phyloP scores from a whole-genome alignment of 352 stramenopile genomes.

The Thalassiosira hispida region DNA sequence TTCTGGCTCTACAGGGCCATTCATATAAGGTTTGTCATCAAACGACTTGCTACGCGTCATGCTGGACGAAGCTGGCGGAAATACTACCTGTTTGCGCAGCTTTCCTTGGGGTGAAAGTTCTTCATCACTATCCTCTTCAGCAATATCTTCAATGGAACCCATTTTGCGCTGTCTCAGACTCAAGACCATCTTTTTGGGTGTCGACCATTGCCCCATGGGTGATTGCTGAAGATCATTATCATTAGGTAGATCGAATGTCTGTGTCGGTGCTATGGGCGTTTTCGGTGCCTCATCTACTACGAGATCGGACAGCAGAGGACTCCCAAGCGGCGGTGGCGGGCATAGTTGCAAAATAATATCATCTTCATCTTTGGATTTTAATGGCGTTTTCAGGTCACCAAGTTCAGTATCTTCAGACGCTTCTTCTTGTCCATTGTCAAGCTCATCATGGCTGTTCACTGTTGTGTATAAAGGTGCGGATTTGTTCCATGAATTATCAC shows the following conservation, averaged over 20 bases:
- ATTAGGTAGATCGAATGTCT: not conserved
- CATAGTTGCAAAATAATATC: constrained; percentile 32
- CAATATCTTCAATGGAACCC: constrained; percentile 19
- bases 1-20: constrained; percentile 4
- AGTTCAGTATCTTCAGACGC: constrained; percentile 10
- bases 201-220: constrained; percentile 71
- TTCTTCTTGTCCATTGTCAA: constrained; percentile 26
- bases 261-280: constrained; percentile 18
- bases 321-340: constrained; percentile 33
- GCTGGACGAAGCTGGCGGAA: constrained; percentile 24
- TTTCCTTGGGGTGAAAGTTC: constrained; percentile 50
- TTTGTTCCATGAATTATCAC: constrained; percentile 24
- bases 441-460: constrained; percentile 18
- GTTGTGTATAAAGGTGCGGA: constrained; percentile 17
- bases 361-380: constrained; percentile 10
- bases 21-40: constrained; percentile 14
- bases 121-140: constrained; percentile 37
- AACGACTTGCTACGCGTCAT: constrained; percentile 31
- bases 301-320: constrained; percentile 17
- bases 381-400: constrained; percentile 1
- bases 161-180: constrained; percentile 41
- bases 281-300: constrained; percentile 5
- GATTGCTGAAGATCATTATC: constrained; percentile 25
- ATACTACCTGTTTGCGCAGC: constrained; percentile 34
- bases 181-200: constrained; percentile 47